Evolutionary conservation across 1,284 basidiomycete genomes (phyloP).

Genomic region (Heterobasidion occidentale): DNA sequence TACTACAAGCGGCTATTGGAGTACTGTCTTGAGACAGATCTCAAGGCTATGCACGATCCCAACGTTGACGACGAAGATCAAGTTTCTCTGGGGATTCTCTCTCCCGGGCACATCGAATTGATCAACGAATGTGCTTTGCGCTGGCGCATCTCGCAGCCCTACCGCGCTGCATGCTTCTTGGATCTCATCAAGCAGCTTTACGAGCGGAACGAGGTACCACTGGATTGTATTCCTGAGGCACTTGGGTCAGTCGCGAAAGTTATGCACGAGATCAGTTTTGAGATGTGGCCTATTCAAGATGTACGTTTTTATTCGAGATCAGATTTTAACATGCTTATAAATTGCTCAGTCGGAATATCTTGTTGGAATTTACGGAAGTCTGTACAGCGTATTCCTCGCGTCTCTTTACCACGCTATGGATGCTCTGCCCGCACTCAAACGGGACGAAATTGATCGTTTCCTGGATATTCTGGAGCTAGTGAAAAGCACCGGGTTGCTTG

Average conservation of each 20-base stretch:
- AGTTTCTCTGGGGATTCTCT: slow-evolving; percentile 92
- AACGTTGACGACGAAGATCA: slow-evolving; percentile 93
- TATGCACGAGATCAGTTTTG: slow-evolving; percentile 61
- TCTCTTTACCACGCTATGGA: slow-evolving; percentile 84
- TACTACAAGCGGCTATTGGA: slow-evolving; percentile 84
- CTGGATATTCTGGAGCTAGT: slow-evolving; percentile 67
- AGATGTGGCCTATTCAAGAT: slow-evolving; percentile 77
- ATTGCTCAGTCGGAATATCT: slow-evolving; percentile 53
- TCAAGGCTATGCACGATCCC: slow-evolving; percentile 83
- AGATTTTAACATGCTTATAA: slow-evolving; percentile 2
- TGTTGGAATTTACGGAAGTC: slow-evolving; percentile 52
- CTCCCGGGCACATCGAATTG: slow-evolving; percentile 71
- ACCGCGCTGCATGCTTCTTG: slow-evolving; percentile 76
- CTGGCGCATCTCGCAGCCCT: slow-evolving; percentile 83
- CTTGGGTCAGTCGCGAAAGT: slow-evolving; percentile 67
- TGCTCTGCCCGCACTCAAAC: slow-evolving; percentile 62
- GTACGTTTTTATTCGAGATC: slow-evolving; percentile 36
- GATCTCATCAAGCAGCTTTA: slow-evolving; percentile 85
- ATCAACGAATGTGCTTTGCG: slow-evolving; percentile 83
- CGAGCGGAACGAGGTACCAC: slow-evolving; percentile 84
- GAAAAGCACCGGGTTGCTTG: slow-evolving; percentile 58
- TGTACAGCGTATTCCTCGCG: slow-evolving; percentile 87
- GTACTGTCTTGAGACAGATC: slow-evolving; percentile 77
- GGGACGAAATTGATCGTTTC: slow-evolving; percentile 56
- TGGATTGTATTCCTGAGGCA: slow-evolving; percentile 93